These are phyloP conservation scores for Blastobotrys raffinosifermentans DNA, from an alignment of 1,139 yeast genomes.

Conservation along the genomic window DNA sequence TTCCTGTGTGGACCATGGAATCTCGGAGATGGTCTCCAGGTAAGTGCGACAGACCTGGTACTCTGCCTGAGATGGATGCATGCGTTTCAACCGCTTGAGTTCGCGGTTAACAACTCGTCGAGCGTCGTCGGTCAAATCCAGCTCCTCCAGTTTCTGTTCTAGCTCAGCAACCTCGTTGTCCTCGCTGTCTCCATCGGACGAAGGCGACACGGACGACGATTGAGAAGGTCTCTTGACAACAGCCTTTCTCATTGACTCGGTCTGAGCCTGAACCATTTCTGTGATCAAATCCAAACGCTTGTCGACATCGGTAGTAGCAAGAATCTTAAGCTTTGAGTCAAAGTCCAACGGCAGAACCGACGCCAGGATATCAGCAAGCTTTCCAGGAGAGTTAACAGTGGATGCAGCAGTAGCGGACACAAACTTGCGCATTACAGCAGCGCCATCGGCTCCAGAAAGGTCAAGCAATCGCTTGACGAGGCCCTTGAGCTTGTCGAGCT, in stretches of 20 bases:
- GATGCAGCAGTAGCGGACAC: constrained; percentile 13
- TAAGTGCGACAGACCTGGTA: constrained; percentile 68
- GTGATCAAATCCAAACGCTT: constrained; percentile 27
- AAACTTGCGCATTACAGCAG: constrained; percentile 9
- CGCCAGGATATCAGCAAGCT: constrained; percentile 32
- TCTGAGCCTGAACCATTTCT: constrained; percentile 19
- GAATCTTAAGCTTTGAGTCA: constrained; percentile 27
- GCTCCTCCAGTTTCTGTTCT: constrained; percentile 23
- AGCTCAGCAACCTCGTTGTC: constrained; percentile 30
- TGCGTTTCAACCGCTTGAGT: constrained; percentile 52
- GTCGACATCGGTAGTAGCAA: constrained; percentile 26
- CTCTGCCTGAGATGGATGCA: constrained; percentile 66
- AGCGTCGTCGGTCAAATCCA: constrained; percentile 33
- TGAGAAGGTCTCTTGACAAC: constrained; percentile 6
- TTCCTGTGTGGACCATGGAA: constrained; percentile 39
- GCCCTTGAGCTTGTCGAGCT: constrained; percentile 22
- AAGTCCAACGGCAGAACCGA: constrained; percentile 33
- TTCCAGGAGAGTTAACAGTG: constrained; percentile 27
- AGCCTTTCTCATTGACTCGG: constrained; percentile 12
- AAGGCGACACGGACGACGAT: neutral
- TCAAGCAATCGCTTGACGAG: constrained; percentile 13
- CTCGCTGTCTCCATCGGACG: constrained; percentile 23
- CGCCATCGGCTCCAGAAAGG: constrained; percentile 12
- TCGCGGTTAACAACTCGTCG: constrained; percentile 55
- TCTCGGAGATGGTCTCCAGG: constrained; percentile 61